Conservation (phyloP, 495 filamentous ascomycete genomes). For the Paragyromitra xinjiangensis region DNA sequence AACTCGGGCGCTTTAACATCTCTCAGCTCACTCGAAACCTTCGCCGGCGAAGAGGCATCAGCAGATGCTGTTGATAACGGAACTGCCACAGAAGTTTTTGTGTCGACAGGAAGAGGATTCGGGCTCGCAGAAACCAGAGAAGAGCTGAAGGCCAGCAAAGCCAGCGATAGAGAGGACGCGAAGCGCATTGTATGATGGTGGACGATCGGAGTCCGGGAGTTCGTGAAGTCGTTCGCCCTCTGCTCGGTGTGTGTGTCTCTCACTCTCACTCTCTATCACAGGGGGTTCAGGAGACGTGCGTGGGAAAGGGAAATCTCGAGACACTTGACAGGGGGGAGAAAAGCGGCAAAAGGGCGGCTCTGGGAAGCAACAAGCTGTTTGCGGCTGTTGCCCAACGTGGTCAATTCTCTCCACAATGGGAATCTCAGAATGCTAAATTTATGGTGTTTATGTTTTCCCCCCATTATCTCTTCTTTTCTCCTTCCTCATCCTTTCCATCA, state of each 20-base stretch:
- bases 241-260: slow-evolving; percentile 12
- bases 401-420: background rate
- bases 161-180: slow-evolving; percentile 41
- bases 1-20: slow-evolving; percentile 53
- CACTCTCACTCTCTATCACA: slow-evolving; percentile 16
- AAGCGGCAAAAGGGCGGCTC: slow-evolving; percentile 32
- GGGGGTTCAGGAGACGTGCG: slow-evolving; percentile 28
- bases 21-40: slow-evolving; percentile 29
- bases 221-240: slow-evolving; percentile 34
- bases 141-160: slow-evolving; percentile 39
- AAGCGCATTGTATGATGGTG: slow-evolving; percentile 50
- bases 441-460: slow-evolving; percentile 1
- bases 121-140: slow-evolving; percentile 36
- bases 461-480: background rate
- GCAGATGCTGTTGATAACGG: slow-evolving; percentile 29
- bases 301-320: slow-evolving; percentile 19
- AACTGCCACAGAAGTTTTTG: slow-evolving; percentile 16
- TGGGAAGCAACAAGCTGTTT: slow-evolving; percentile 4
- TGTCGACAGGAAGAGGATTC: slow-evolving; percentile 21
- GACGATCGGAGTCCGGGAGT: slow-evolving; percentile 38
- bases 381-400: background rate
- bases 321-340: slow-evolving; percentile 28
- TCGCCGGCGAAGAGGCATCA: slow-evolving; percentile 33
- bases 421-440: background rate
- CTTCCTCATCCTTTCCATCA: background rate